phyloP scores from a whole-genome alignment of 495 filamentous ascomycete species.

The Talaromyces trachyspermus region DNA sequence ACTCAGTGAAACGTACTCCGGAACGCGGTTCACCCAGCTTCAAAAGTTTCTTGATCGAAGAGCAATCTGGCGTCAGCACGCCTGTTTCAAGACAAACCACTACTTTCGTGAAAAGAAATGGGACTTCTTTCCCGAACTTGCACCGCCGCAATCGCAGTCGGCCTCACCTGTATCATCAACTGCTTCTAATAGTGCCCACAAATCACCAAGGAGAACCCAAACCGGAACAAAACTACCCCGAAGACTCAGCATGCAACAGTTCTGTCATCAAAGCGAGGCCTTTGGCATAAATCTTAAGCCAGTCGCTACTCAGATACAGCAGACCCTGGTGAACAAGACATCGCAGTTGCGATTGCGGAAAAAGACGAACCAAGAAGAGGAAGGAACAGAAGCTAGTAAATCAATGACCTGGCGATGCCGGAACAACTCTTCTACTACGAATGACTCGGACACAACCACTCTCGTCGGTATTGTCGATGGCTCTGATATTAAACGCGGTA shows the following conservation, averaged over 20 bases:
- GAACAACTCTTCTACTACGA: neutral
- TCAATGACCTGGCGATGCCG: neutral
- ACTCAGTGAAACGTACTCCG: neutral
- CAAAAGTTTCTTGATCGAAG: constrained; percentile 19
- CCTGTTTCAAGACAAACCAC: constrained; percentile 20
- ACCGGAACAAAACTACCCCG: no score
- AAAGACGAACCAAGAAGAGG: neutral
- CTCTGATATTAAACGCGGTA: neutral
- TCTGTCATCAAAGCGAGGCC: neutral
- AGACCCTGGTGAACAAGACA: neutral
- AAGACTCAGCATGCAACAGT: neutral
- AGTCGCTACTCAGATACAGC: constrained; percentile 1
- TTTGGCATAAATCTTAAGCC: constrained; percentile 1
- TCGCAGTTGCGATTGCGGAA: constrained; percentile 6
- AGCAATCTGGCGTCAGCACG: constrained; percentile 22
- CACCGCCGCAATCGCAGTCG: no score
- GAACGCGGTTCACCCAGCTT: constrained; percentile 9
- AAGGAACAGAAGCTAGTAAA: neutral
- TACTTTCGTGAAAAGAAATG: constrained; percentile 45
- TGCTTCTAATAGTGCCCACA: neutral
- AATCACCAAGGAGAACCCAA: constrained; percentile 19
- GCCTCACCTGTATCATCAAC: constrained; percentile 1
- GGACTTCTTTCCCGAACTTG: constrained; percentile 43
- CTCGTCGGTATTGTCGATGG: neutral
- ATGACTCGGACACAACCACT: neutral